Conservation (phyloP, 2,329 filamentous ascomycete genomes). For the Pseudocercospora ulei region DNA sequence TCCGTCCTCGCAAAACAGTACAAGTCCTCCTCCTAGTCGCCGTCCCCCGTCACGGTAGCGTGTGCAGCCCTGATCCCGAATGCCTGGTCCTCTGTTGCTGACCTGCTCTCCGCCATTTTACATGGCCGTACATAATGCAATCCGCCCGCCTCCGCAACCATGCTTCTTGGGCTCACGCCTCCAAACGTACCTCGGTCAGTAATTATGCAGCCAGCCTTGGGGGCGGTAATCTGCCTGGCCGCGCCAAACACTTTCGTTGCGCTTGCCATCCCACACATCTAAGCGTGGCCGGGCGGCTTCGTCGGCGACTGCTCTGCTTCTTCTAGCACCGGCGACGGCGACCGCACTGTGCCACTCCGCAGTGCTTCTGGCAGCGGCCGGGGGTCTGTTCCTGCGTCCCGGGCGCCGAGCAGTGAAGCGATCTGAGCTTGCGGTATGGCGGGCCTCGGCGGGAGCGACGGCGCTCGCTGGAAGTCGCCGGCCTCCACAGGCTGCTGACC, state of each 20-base stretch:
- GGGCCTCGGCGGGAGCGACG: slow-evolving; percentile 25
- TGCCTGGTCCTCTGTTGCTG: slow-evolving; percentile 6
- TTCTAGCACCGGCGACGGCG: slow-evolving; percentile 28
- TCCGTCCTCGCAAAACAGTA: not conserved
- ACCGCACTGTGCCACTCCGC: slow-evolving; percentile 28
- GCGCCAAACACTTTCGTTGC: slow-evolving; percentile 7
- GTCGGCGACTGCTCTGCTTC: slow-evolving; percentile 16
- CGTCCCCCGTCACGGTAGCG: slow-evolving; percentile 1
- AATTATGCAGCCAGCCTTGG: slow-evolving; percentile 10
- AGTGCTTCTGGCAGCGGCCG: slow-evolving; percentile 24
- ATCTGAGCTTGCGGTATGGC: slow-evolving; percentile 27
- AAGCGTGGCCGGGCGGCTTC: slow-evolving; percentile 27
- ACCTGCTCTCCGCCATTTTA: slow-evolving; percentile 17
- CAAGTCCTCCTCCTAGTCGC: slow-evolving; percentile 1
- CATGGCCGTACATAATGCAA: slow-evolving; percentile 11
- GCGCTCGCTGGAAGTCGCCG: slow-evolving; percentile 23
- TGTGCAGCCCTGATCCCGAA: slow-evolving; percentile 1
- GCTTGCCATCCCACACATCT: slow-evolving; percentile 6
- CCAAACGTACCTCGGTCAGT: slow-evolving; percentile 7
- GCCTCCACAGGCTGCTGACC: slow-evolving; percentile 13
- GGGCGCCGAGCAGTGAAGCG: slow-evolving; percentile 18
- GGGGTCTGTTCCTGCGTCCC: slow-evolving; percentile 26
- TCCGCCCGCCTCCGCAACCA: slow-evolving; percentile 4
- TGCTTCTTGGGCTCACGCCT: slow-evolving; percentile 13
- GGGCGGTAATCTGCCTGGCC: slow-evolving; percentile 9